Base-by-base conservation (phyloP, 75 land plant species). In the Adiantum capillusveneris region DNA sequence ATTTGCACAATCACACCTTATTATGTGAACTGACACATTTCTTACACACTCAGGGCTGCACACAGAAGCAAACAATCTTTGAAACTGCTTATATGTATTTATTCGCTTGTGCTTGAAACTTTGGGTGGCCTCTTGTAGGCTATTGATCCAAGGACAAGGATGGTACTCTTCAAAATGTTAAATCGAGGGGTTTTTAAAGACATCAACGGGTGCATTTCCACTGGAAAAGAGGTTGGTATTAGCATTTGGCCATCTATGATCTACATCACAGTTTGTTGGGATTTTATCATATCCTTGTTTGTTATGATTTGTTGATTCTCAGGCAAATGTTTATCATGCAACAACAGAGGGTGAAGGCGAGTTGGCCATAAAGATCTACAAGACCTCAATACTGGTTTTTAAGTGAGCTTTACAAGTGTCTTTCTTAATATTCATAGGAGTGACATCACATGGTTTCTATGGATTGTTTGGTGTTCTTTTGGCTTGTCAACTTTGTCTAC, bases 261-360 rank as follows among this genome's bases (percentile, higher is more conserved):
- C n/a, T n/a, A n/a, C n/a, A n/a, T n/a, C n/a, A n/a, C n/a, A n/a
- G n/a, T n/a, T n/a, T n/a, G n/a, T n/a, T n/a, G n/a, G n/a, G n/a
- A n/a, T n/a, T n/a, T n/a, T n/a, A n/a, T n/a, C n/a, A 42, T 11
- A 11, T 42, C 11, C 14, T 42, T 11, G 44, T 42, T 11, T 42
- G 11, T 42, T 42, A 42, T 36, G 36, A 29, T 37, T 44, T 7
- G 20, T 25, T 46, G 37, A 9, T 9, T 65, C 56, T 19, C 59
- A 88, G 95, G 98, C 98, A 20, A 93, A 93, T 83, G 98, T 88
- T 13, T 93, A 93, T 67, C 90, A 93, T 75, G 98, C 98, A 53
- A 85, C 95, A 46, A 88, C 78, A 73, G 58, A 72, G 39, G 82
- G 78, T 79, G 90, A 90, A 24, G 84, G 76, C 53, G 98, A 88